These are phyloP conservation scores for Bipolaris sorokiniana DNA, from an alignment of 2,329 filamentous ascomycete species.

Conservation along the genomic window DNA sequence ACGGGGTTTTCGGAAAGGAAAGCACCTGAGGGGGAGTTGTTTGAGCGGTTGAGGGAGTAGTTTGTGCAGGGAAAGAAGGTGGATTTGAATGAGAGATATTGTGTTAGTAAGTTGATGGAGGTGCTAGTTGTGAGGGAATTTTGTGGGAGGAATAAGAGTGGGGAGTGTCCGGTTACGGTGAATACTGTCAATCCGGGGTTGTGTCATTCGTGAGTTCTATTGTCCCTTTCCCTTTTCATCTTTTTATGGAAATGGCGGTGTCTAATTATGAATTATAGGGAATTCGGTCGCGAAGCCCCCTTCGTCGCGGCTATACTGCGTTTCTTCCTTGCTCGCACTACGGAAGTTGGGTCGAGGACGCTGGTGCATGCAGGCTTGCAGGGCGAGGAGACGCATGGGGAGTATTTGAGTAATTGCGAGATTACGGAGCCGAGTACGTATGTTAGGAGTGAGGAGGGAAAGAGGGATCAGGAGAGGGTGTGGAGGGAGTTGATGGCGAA, in stretches of 20 bases:
- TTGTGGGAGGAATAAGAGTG: conserved; percentile 20
- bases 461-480: conserved; percentile 43
- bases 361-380: conserved; percentile 49
- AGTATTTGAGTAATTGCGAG: conserved; percentile 49
- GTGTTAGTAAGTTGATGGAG: conserved; percentile 43
- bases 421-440: conserved; percentile 38
- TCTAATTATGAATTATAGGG: conserved; percentile 9
- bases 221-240: neutral
- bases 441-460: conserved; percentile 48
- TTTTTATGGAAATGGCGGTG: too few relatives aligned
- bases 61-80: conserved; percentile 9
- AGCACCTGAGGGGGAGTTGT: conserved; percentile 36
- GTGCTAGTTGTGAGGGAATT: conserved; percentile 36
- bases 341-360: conserved; percentile 51
- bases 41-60: conserved; percentile 33
- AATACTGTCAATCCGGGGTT: conserved; percentile 45
- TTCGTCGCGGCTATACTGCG: conserved; percentile 19
- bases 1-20: conserved; percentile 34
- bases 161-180: conserved; percentile 37
- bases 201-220: conserved; percentile 38
- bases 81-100: conserved; percentile 31
- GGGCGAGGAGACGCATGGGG: conserved; percentile 49
- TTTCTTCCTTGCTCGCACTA: conserved; percentile 42
- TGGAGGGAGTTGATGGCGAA: conserved; percentile 51
- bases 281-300: conserved; percentile 30